Percentiles rank a stretch among this genome's conserved stretches.
phyloP scores from a whole-genome alignment of 1,284 basidiomycete genomes.

The Spongispora temasekensis region DNA sequence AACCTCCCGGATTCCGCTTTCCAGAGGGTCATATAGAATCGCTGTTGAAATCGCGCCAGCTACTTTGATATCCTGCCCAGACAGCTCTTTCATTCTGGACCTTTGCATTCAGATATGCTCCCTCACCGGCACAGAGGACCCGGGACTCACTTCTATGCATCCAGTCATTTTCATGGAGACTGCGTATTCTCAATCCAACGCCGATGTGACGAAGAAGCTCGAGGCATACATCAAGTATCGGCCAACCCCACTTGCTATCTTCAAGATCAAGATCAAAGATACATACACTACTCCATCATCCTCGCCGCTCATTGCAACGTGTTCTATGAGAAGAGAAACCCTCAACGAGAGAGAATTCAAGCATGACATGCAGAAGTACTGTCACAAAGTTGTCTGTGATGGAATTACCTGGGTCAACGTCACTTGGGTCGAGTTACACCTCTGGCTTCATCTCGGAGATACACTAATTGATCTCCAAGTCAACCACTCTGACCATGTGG shows the following conservation, averaged over 20 bases:
- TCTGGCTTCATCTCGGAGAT: background rate
- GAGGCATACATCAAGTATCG: too few species aligned
- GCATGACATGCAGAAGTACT: background rate
- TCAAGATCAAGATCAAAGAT: background rate
- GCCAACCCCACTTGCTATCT: background rate
- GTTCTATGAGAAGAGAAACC: background rate
- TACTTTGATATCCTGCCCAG: too few species aligned
- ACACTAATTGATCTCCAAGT: background rate
- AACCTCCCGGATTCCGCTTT: too few species aligned
- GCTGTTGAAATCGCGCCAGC: too few species aligned
- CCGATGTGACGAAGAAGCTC: too few species aligned
- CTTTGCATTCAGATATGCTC: too few species aligned
- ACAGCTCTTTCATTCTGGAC: too few species aligned
- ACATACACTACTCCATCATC: background rate
- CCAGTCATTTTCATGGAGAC: too few species aligned
- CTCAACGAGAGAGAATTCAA: background rate
- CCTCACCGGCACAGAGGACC: too few species aligned
- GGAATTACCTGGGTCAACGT: background rate
- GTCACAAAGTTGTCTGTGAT: background rate
- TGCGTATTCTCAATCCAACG: too few species aligned
- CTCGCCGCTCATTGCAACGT: background rate
- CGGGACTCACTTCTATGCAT: too few species aligned
- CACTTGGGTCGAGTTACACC: background rate
- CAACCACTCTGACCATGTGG: background rate
- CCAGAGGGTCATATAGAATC: too few species aligned